Evolutionary conservation across 2,329 filamentous ascomycete genomes (phyloP).

Genomic region (Acephala macrosclerotiorum): DNA sequence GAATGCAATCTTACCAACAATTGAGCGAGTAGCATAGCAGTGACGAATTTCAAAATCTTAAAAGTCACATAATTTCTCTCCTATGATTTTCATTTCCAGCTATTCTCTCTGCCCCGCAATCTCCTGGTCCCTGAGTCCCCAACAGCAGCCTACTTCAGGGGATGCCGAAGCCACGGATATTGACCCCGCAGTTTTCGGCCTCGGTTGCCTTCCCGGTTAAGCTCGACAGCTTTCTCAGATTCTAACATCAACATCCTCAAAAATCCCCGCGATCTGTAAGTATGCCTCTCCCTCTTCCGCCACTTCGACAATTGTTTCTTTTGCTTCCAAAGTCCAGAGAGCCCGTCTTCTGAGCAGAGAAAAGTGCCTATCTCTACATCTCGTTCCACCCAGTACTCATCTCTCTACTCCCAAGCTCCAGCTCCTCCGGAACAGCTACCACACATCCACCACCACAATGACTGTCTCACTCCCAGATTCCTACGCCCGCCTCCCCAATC

Average conservation of each 20-base stretch:
- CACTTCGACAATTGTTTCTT: background rate
- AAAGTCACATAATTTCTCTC: background rate
- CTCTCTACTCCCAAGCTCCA: background rate
- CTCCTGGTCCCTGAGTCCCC: background rate
- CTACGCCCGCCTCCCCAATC: slow-evolving; percentile 53
- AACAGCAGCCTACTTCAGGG: background rate
- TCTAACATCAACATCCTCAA: background rate
- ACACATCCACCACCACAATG: background rate
- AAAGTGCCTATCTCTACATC: background rate
- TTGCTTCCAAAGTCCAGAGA: background rate
- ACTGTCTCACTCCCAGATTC: slow-evolving; percentile 36
- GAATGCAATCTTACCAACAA: slow-evolving; percentile 24
- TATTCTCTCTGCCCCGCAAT: background rate
- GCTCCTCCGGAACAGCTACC: background rate
- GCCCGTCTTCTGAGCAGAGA: background rate
- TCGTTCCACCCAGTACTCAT: background rate
- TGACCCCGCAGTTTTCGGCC: slow-evolving; percentile 11
- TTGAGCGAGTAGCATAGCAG: slow-evolving; percentile 10
- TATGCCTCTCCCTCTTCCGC: background rate
- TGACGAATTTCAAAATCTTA: background rate
- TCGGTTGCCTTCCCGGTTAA: background rate
- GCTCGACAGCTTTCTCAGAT: background rate
- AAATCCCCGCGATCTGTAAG: background rate
- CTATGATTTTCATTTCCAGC: background rate
- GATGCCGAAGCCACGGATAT: slow-evolving; percentile 5